Conservation (phyloP, 129 eudicot genomes). For the Helichrysum umbraculigerum region DNA sequence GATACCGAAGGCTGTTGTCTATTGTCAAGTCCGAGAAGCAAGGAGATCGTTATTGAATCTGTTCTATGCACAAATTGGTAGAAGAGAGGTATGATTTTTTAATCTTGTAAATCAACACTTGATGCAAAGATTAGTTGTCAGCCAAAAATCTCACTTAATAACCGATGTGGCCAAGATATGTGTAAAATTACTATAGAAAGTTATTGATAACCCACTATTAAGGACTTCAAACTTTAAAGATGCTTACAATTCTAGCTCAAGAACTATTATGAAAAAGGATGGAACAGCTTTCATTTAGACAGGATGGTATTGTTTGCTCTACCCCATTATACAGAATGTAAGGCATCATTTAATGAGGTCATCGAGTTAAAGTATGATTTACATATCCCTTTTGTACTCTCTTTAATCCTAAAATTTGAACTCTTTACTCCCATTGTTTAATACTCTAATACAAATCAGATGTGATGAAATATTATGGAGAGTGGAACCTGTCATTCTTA, state of each 20-base stretch:
- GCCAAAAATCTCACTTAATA: background rate
- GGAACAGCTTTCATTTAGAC: background rate
- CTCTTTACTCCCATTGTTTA: background rate
- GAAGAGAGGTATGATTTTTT: constrained; percentile 65
- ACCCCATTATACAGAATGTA: background rate
- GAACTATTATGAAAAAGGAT: too few relatives aligned
- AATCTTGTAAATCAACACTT: background rate
- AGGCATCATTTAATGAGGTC: background rate
- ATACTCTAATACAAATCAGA: background rate
- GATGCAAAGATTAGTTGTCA: background rate
- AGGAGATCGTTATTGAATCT: constrained; percentile 74
- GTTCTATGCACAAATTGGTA: constrained; percentile 82
- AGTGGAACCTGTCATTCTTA: background rate
- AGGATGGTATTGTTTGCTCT: background rate
- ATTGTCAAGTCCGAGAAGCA: constrained; percentile 97
- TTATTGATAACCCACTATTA: too few relatives aligned
- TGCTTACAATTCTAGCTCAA: too few relatives aligned
- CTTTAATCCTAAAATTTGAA: background rate
- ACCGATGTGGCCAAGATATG: background rate
- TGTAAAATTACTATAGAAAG: background rate
- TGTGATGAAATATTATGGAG: background rate
- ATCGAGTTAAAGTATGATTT: too few relatives aligned
- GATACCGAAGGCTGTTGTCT: constrained; percentile 95
- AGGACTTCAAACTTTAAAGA: too few relatives aligned
- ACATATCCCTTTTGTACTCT: background rate